A percentile compares a stretch with the other conserved stretches of the same genome.
Evolutionary conservation across 306 rosid species (phyloP).

Genomic region (Canavalia gladiata): DNA sequence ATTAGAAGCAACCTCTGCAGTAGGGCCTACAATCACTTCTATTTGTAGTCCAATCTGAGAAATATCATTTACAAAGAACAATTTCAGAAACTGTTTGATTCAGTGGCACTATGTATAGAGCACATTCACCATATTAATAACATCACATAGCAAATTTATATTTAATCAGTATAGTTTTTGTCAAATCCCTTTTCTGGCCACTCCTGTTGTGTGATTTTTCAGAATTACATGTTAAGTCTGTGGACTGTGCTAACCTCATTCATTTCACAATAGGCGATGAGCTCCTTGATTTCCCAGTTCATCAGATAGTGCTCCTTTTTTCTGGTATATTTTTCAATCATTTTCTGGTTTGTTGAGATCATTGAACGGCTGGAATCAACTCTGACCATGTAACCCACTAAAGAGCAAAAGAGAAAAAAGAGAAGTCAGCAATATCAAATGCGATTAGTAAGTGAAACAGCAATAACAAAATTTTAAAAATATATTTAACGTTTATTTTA

Average conservation of each 20-base stretch:
- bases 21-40: slow-evolving; percentile 60
- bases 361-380: slow-evolving; percentile 55
- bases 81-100: slow-evolving; percentile 4
- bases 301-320: slow-evolving; percentile 56
- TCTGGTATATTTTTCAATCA: slow-evolving; percentile 51
- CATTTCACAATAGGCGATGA: slow-evolving; percentile 48
- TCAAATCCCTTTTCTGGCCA: slow-evolving; percentile 25
- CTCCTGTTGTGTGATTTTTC: slow-evolving; percentile 6
- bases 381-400: slow-evolving; percentile 77
- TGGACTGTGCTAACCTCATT: slow-evolving; percentile 60
- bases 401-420: neutral
- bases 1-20: slow-evolving; percentile 55
- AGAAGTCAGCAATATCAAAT: slow-evolving; percentile 30
- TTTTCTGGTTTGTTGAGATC: slow-evolving; percentile 57
- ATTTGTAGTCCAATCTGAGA: slow-evolving; percentile 65
- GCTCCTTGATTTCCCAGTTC: slow-evolving; percentile 43
- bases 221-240: neutral
- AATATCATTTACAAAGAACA: slow-evolving; percentile 19
- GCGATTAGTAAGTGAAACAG: neutral
- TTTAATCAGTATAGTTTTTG: neutral
- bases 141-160: neutral
- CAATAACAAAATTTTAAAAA: neutral
- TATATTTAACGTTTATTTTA: no score
- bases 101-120: neutral
- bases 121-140: neutral